phyloP scores from a whole-genome alignment of 352 stramenopile genomes.

The Blastocystis sp. region DNA sequence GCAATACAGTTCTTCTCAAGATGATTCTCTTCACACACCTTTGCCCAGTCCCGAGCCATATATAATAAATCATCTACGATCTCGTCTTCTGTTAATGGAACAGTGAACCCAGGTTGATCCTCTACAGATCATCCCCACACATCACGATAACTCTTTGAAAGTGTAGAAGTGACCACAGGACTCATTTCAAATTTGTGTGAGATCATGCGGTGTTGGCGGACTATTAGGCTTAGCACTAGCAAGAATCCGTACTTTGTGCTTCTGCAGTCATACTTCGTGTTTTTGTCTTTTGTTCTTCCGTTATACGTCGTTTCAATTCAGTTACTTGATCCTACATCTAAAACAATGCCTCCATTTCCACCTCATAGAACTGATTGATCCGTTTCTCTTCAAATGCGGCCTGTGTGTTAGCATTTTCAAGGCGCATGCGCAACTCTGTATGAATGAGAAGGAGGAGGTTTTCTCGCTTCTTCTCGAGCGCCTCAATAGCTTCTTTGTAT shows the following conservation, averaged over 20 bases:
- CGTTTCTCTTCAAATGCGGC: conserved; percentile 32
- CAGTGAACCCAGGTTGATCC: conserved; percentile 31
- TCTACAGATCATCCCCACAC: not conserved
- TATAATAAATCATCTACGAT: conserved; percentile 52
- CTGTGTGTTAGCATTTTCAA: conserved; percentile 41
- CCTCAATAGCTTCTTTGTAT: conserved; percentile 18
- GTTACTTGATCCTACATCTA: conserved; percentile 20
- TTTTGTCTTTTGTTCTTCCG: conserved; percentile 42
- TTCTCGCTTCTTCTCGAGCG: conserved; percentile 27
- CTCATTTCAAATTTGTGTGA: not conserved
- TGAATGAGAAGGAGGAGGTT: conserved; percentile 25
- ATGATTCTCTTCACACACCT: not conserved
- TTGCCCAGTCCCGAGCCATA: not conserved
- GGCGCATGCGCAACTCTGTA: conserved; percentile 33
- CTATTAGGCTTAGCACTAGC: not conserved
- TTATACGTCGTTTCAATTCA: not conserved
- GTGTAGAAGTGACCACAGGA: not conserved
- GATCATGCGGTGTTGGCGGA: not conserved
- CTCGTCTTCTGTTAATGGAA: conserved; percentile 17
- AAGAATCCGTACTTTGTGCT: not conserved
- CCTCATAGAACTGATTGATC: conserved; percentile 46
- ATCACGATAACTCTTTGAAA: not conserved
- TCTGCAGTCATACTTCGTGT: conserved; percentile 18
- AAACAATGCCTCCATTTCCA: not conserved
- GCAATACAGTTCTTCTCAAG: not conserved